Evolutionary conservation across 441 rosid genomes (phyloP), one percentile per base, ranked within the genome.

Genomic region (Biscutella laevigata): DNA sequence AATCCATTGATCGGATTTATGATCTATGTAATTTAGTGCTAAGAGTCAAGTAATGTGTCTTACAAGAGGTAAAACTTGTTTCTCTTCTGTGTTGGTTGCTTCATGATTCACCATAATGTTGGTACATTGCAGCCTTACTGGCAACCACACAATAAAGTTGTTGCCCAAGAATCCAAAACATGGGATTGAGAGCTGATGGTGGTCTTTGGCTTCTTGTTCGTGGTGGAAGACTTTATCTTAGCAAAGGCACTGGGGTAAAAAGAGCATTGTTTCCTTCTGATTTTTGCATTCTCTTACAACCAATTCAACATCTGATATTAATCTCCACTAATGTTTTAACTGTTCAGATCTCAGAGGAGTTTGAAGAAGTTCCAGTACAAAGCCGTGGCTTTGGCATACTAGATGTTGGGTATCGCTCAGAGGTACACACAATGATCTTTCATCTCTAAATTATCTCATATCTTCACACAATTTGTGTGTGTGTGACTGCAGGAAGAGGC

Each of bases 171-270:
- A 91, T 87, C 48, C 96, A 85, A 60, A 91, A 84, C 65, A 91
- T 87, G 98, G 96, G 98, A 58, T 91, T 95, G 98, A 83, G 96
- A 57, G 86, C 90, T 48, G 96, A 91, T 77, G 98, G 96, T 52
- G 96, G 96, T 37, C 95, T 91, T 70, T 91, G 98, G 98, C 92
- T 91, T 71, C 96, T 91, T 67, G 92, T 81, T 53, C 95, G 96
- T 32, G 96, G 98, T 28, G 98, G 96, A 20, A 95, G 98, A 42
- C 96, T 91, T 68, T 91, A 74, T 74, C 94, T 87, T 49, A 91
- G 98, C 78, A 83, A 84, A 76, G 98, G 95, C 70, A 80, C 82
- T 6, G 96, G 95, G 68, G 96, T 90, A 67, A 77, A n/a, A n/a
- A n/a, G n/a, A n/a, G n/a, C n/a, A n/a, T n/a, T 5, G 22, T 46